A percentile compares a stretch with the other conserved stretches of the same genome.
phyloP scores from a whole-genome alignment of 2,329 filamentous ascomycete species.

The Xylariaceae sp. region DNA sequence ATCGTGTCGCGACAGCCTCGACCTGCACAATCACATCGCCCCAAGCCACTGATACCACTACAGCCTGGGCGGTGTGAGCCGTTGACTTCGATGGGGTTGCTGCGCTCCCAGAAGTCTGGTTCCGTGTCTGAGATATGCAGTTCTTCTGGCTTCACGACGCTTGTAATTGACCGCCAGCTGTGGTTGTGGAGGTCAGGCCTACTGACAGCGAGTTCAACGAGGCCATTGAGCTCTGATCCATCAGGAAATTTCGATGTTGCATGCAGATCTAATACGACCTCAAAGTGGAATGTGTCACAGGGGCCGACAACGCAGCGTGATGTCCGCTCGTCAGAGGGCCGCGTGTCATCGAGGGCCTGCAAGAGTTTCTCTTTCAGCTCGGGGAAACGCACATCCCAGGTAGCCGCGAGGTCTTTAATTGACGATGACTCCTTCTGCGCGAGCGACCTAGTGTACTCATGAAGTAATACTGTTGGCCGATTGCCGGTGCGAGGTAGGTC shows the following conservation, averaged over 20 bases:
- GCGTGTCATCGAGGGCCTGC: conserved; percentile 42
- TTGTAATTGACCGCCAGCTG: conserved; percentile 57
- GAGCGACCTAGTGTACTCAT: conserved; percentile 54
- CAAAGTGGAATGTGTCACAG: conserved; percentile 59
- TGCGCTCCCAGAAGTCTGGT: conserved; percentile 40
- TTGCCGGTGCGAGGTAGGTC: conserved; percentile 48
- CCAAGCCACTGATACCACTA: conserved; percentile 25
- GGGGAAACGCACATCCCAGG: conserved; percentile 57
- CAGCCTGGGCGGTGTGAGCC: conserved; percentile 48
- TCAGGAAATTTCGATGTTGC: conserved; percentile 53
- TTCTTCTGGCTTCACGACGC: conserved; percentile 53
- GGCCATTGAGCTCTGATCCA: conserved; percentile 56
- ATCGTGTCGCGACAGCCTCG: conserved; percentile 44
- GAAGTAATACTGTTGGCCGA: conserved; percentile 42
- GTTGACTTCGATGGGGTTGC: conserved; percentile 46
- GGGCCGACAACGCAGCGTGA: conserved; percentile 34
- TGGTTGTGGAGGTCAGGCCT: conserved; percentile 50
- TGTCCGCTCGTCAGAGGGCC: conserved; percentile 26
- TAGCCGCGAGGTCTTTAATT: conserved; percentile 46
- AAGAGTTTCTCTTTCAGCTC: conserved; percentile 49
- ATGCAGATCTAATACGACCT: conserved; percentile 55
- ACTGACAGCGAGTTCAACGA: conserved; percentile 56
- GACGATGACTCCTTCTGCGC: conserved; percentile 53
- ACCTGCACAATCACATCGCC: conserved; percentile 47
- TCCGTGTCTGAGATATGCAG: conserved; percentile 40